Percentiles rank a stretch among this genome's conserved stretches.
These are phyloP conservation scores for Ceratocystiopsis sp. DNA, from an alignment of 2,329 filamentous ascomycete species.

Conservation along the genomic window DNA sequence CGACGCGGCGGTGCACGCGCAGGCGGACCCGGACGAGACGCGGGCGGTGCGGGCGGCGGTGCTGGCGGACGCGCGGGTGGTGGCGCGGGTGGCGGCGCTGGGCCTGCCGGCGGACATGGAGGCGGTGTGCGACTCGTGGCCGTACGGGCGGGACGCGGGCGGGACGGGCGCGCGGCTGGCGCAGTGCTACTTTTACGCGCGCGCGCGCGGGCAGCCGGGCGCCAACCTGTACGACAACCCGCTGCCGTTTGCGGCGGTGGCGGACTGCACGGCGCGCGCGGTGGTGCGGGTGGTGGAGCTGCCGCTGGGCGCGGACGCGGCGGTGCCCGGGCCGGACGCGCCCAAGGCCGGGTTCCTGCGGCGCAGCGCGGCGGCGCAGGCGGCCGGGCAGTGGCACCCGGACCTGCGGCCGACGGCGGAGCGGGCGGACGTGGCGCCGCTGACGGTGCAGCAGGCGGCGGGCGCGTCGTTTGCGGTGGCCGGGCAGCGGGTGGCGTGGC, in stretches of 20 bases:
- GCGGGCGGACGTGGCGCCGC: not conserved
- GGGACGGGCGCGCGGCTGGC: not conserved
- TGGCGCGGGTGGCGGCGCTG: constrained; percentile 25
- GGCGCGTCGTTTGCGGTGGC: constrained; percentile 26
- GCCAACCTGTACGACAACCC: constrained; percentile 42
- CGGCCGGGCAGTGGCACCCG: constrained; percentile 16
- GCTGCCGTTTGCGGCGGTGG: constrained; percentile 33
- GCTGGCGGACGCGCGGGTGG: constrained; percentile 8
- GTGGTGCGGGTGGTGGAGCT: constrained; percentile 24
- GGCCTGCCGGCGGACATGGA: constrained; percentile 25
- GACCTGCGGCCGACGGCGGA: not conserved
- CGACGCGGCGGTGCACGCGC: constrained; percentile 10
- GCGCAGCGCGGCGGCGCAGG: constrained; percentile 27
- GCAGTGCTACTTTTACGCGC: constrained; percentile 5
- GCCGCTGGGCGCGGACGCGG: constrained; percentile 19
- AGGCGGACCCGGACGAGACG: constrained; percentile 13
- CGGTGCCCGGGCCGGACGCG: constrained; percentile 11
- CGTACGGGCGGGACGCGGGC: constrained; percentile 19
- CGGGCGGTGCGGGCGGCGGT: constrained; percentile 20
- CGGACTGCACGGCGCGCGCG: constrained; percentile 30
- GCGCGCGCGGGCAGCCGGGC: constrained; percentile 15
- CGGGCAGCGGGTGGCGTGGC: constrained; percentile 37
- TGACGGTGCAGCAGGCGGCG: constrained; percentile 6
- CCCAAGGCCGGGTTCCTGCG: constrained; percentile 20
- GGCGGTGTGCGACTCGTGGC: constrained; percentile 36